These are phyloP conservation scores for Colletotrichum sp. DNA, from an alignment of 2,329 filamentous ascomycete species.

Conservation along the genomic window DNA sequence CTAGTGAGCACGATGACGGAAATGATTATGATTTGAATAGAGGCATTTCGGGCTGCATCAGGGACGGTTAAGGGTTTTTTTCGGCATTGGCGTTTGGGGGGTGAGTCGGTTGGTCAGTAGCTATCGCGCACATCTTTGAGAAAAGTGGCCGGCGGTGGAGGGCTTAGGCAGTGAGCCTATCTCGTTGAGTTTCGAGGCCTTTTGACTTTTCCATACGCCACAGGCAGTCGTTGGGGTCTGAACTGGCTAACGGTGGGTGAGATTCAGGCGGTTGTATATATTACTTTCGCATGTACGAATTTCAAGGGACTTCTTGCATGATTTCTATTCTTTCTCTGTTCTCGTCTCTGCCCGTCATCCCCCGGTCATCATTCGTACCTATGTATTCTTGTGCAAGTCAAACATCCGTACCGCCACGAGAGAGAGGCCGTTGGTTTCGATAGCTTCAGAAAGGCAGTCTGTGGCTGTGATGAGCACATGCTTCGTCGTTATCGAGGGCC, in stretches of 20 bases:
- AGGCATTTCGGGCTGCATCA: neutral
- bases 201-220: neutral
- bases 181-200: neutral
- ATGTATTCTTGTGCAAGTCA: neutral
- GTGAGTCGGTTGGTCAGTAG: neutral
- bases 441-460: fast-evolving
- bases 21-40: neutral
- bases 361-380: neutral
- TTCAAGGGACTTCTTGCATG: neutral
- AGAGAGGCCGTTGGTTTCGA: neutral
- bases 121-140: neutral
- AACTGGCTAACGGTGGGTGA: neutral
- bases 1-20: neutral
- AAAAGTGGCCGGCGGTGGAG: neutral
- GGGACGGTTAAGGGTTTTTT: neutral
- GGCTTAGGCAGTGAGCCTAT: neutral
- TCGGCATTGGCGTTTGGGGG: neutral
- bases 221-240: neutral
- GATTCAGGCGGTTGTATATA: neutral
- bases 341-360: neutral
- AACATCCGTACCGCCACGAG: fast-evolving
- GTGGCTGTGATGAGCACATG: fast-evolving
- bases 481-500: neutral
- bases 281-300: neutral
- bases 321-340: neutral